Percentiles rank a stretch among this genome's conserved stretches.
phyloP scores from a whole-genome alignment of 495 filamentous ascomycete species.

The Massariosphaeria phaeospora region DNA sequence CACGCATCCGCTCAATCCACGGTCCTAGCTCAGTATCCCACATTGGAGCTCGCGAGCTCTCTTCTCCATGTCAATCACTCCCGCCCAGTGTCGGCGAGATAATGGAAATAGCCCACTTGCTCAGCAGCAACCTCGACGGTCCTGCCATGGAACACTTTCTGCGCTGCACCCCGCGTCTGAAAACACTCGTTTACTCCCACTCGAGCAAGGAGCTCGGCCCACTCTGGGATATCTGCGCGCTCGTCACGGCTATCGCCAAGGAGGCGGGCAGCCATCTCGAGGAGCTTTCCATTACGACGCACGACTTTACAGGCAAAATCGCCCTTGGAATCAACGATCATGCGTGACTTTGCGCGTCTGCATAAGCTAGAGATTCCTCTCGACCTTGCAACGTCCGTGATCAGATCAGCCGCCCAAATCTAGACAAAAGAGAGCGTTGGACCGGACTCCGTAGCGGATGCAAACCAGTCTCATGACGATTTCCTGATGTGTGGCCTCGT shows the following conservation, averaged over 20 bases:
- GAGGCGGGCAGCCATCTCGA: conserved; percentile 18
- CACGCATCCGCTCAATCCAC: conserved; percentile 15
- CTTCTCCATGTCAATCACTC: conserved; percentile 18
- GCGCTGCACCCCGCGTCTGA: conserved; percentile 21
- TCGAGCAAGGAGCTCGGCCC: conserved; percentile 8
- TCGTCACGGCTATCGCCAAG: conserved; percentile 15
- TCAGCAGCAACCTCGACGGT: conserved; percentile 18
- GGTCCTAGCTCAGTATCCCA: conserved; percentile 13
- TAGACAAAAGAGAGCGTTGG: conserved; percentile 16
- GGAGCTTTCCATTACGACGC: conserved; percentile 17
- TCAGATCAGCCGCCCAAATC: conserved; percentile 12
- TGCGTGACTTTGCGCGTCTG: conserved; percentile 18
- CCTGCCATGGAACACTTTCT: conserved; percentile 20
- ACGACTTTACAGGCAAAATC: conserved; percentile 20
- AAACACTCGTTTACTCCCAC: conserved; percentile 21
- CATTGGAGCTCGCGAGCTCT: conserved; percentile 4
- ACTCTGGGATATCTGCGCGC: conserved; percentile 18
- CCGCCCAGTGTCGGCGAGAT: conserved; percentile 14
- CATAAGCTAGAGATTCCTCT: conserved; percentile 20
- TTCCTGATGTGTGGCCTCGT: conserved; percentile 19
- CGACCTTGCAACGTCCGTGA: conserved; percentile 21
- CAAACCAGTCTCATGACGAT: conserved; percentile 16
- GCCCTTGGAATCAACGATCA: conserved; percentile 17
- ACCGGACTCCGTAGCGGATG: conserved; percentile 19
- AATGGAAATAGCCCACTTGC: conserved; percentile 19